These are phyloP conservation scores for Alternaria rosae DNA, from an alignment of 2,329 filamentous ascomycete genomes.

Conservation along the genomic window DNA sequence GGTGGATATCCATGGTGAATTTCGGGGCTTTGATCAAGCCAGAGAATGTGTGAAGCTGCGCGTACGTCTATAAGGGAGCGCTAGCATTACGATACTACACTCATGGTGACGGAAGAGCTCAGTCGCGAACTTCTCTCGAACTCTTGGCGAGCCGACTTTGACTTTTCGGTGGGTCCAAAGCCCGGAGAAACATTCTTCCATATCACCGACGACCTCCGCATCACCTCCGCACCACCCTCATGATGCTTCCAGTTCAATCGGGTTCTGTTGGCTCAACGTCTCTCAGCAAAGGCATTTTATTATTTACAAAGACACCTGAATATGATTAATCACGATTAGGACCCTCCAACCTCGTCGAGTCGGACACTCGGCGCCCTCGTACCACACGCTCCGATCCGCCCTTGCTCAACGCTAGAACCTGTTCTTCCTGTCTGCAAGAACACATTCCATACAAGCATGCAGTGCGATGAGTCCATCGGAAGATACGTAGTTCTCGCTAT, in stretches of 20 bases:
- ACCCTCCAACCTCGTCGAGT: background rate
- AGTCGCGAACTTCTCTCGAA: conserved; percentile 22
- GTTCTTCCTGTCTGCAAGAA: background rate
- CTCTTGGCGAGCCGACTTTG: conserved; percentile 24
- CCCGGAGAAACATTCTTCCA: conserved; percentile 12
- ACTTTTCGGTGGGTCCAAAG: conserved; percentile 25
- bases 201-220: conserved; percentile 15
- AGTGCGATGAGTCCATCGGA: background rate
- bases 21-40: background rate
- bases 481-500: background rate
- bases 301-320: no score
- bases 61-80: conserved; percentile 21
- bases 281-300: background rate
- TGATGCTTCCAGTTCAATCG: background rate
- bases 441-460: background rate
- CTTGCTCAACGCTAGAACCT: background rate
- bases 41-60: conserved; percentile 4
- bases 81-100: conserved; percentile 23
- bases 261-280: background rate
- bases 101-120: conserved; percentile 13
- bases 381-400: background rate
- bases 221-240: conserved; percentile 8
- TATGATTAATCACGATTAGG: background rate
- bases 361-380: background rate
- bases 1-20: conserved; percentile 85